Conservation (phyloP, 208 protist genomes). For the Blastocrithidia nonstop region DNA sequence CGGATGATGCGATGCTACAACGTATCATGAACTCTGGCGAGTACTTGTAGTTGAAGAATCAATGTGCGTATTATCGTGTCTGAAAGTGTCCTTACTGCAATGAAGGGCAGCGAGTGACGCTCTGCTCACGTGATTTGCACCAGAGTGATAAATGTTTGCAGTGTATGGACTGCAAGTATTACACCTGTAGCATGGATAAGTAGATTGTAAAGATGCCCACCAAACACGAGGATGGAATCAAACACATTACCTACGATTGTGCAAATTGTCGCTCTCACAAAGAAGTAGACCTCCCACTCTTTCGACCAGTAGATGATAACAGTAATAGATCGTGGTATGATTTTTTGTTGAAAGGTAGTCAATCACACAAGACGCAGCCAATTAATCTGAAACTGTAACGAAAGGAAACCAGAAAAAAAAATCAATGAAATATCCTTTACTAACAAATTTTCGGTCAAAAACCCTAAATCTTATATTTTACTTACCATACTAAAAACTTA, state of each 20-base stretch:
- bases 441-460: too few relatives aligned
- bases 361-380: conserved; percentile 31
- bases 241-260: conserved; percentile 59
- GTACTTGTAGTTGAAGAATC: conserved; percentile 61
- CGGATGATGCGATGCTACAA: conserved; percentile 44
- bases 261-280: conserved; percentile 57
- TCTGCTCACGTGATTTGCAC: conserved; percentile 67
- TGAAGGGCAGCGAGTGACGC: conserved; percentile 26
- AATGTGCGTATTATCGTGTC: conserved; percentile 67
- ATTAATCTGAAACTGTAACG: conserved; percentile 28
- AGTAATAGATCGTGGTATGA: conserved; percentile 64
- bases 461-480: too few relatives aligned
- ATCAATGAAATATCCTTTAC: too few relatives aligned
- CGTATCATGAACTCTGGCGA: conserved; percentile 49
- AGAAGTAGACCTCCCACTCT: conserved; percentile 64
- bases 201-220: conserved; percentile 64
- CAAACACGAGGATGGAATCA: conserved; percentile 67
- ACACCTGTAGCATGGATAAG: conserved; percentile 61
- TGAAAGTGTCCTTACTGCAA: conserved; percentile 63
- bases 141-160: conserved; percentile 65
- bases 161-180: conserved; percentile 79
- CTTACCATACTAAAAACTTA: too few relatives aligned
- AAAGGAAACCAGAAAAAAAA: background rate
- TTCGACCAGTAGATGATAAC: conserved; percentile 50
- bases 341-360: conserved; percentile 48